Conservation (phyloP, 75 land plant species). For the Picea glauca region DNA sequence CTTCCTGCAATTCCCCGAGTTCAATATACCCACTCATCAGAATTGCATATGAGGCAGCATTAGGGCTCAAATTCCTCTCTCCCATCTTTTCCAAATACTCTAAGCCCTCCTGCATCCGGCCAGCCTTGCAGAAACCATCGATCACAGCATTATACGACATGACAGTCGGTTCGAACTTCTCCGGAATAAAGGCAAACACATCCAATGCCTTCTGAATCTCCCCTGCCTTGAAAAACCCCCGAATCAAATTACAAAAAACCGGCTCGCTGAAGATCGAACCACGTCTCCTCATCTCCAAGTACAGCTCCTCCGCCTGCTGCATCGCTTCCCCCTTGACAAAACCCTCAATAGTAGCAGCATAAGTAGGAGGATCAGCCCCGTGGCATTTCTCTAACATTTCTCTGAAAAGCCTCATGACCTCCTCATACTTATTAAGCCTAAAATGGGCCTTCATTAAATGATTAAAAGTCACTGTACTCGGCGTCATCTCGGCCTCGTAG, state of each 20-base stretch:
- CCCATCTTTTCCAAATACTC: constrained; percentile 41
- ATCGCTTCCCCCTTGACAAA: constrained; percentile 40
- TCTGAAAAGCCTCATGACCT: constrained; percentile 45
- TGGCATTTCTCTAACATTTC: constrained; percentile 62
- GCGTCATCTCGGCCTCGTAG: constrained; percentile 46
- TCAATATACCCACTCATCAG: constrained; percentile 30
- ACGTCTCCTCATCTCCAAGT: constrained; percentile 31
- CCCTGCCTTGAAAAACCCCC: constrained; percentile 31
- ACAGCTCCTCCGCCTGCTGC: constrained; percentile 51
- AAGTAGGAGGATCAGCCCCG: constrained; percentile 62
- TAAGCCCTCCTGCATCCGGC: constrained; percentile 17
- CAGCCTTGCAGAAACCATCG: constrained; percentile 33
- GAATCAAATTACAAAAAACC: constrained; percentile 35
- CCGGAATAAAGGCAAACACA: constrained; percentile 30
- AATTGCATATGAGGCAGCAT: constrained; percentile 30
- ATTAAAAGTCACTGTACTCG: constrained; percentile 49
- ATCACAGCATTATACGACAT: constrained; percentile 38
- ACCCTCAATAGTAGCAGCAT: constrained; percentile 46
- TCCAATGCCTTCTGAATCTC: constrained; percentile 40
- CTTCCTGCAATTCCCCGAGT: constrained; percentile 11
- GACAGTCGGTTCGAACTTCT: constrained; percentile 4
- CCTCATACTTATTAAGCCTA: constrained; percentile 38
- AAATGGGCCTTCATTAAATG: constrained; percentile 65
- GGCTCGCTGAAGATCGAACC: constrained; percentile 40
- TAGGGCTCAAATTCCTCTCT: constrained; percentile 42